Base-by-base conservation (phyloP, 257 asterid genomes). In the Echites panduratus region DNA sequence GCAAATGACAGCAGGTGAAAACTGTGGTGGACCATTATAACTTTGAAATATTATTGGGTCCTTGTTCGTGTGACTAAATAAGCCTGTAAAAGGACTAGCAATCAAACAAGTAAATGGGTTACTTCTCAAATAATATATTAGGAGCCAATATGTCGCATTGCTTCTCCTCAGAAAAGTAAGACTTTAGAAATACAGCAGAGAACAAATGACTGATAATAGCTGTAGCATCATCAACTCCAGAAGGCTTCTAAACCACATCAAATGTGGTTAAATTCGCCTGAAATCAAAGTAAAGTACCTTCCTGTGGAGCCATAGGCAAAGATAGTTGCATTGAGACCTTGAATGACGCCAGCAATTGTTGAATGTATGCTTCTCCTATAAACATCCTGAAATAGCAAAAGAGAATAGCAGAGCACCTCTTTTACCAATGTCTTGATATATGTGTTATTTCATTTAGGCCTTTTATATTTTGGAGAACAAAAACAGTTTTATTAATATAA, bases 221-320 rank as follows among this genome's bases (percentile, higher is more conserved):
- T 7, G 11, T 32, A 29, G 27, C 43, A 50, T 48, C 20, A 68
- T 10, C 4, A 27, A 27, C 40, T 48, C 7, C 41, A 48, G 47
- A 48, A 48, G 19, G 61, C 3, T 27, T 27, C 2, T 10, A 68
- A 48, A 14, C 12, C 41, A 66, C 2, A 38, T 10, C 38, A 1
- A 2, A 57, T 64, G 40, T 22, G 9, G 19, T 67, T 44, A 24
- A 67, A 13, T 67, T 44, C 12, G 14, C 57, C 35, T 24, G 12
- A 6, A 67, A 26, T 24, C 71, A 44, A 66, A 66, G 20, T 12
- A 26, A 5, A 68, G 70, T 87, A 91, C 98, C 98, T 93, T 76
- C 98, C 97, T 45, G 98, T 93, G 72, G 98, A 83, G 68, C 97
- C 98, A 85, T 93, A 93, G 79, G 98, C 98, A 88, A 93, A 93